phyloP scores from a whole-genome alignment of 2,329 filamentous ascomycete species.

The Ophiocordyceps camponoti-leonardi region DNA sequence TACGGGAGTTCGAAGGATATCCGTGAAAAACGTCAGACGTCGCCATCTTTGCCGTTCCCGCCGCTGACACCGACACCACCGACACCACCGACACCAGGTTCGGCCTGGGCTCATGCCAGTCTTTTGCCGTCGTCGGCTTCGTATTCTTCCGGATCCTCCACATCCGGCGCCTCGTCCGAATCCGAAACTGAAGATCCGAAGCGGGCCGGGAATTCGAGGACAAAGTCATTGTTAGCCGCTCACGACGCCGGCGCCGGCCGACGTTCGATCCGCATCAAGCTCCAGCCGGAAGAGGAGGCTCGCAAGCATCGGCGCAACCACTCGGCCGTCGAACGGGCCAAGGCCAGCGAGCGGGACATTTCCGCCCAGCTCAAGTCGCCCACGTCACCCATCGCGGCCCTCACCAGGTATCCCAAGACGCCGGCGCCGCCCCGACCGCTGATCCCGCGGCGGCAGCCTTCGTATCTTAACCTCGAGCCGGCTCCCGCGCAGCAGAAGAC shows the following conservation, averaged over 20 bases:
- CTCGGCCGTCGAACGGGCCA: slow-evolving; percentile 26
- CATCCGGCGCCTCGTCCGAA: slow-evolving; percentile 54
- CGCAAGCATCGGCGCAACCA: slow-evolving; percentile 51
- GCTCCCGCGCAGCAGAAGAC: slow-evolving; percentile 63
- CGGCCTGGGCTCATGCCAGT: too few species aligned
- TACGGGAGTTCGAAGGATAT: not conserved
- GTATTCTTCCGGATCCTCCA: slow-evolving; percentile 24
- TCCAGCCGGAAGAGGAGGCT: slow-evolving; percentile 66
- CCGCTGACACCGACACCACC: not conserved
- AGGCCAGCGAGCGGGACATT: slow-evolving; percentile 31
- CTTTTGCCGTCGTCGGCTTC: not conserved
- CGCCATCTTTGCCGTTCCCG: slow-evolving; percentile 6
- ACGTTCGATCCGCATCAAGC: slow-evolving; percentile 78
- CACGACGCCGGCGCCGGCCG: slow-evolving; percentile 51
- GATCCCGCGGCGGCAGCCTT: slow-evolving; percentile 76
- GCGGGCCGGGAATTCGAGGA: slow-evolving; percentile 36
- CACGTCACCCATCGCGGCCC: slow-evolving; percentile 58
- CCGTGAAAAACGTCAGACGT: not conserved
- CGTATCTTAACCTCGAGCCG: slow-evolving; percentile 52
- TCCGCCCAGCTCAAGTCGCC: slow-evolving; percentile 85
- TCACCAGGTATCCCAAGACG: slow-evolving; percentile 82
- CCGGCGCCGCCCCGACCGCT: slow-evolving; percentile 80
- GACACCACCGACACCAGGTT: too few species aligned
- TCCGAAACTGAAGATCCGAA: slow-evolving; percentile 41
- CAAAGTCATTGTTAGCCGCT: slow-evolving; percentile 38